Evolutionary conservation across 2,329 filamentous ascomycete species (phyloP).

Genomic region (Neofusicoccum cordaticola): DNA sequence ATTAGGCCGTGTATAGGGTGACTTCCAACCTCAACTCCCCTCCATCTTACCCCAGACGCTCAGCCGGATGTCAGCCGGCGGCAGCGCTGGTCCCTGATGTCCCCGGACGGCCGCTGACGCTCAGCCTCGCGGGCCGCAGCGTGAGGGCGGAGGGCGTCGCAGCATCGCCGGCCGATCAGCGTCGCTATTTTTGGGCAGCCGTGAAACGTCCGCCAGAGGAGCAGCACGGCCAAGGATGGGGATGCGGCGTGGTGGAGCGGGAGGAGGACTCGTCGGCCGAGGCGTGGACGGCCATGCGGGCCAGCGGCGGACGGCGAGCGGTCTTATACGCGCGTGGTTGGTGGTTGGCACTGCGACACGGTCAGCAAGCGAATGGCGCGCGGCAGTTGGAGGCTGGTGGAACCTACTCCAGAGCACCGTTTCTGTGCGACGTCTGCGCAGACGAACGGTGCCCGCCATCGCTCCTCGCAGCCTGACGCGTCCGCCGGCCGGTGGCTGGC

Average conservation of each 20-base stretch:
- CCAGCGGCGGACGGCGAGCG: neutral
- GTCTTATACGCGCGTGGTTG: neutral
- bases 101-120: neutral
- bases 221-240: neutral
- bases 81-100: neutral
- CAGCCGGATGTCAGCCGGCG: neutral
- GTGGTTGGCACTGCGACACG: neutral
- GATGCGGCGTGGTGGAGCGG: neutral
- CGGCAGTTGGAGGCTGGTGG: neutral
- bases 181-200: slow-evolving; percentile 4
- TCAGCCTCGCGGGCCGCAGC: neutral
- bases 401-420: neutral
- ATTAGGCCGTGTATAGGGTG: neutral
- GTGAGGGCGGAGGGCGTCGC: neutral
- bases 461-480: neutral
- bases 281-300: neutral
- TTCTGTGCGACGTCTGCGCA: neutral
- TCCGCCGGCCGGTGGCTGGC: neutral
- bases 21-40: neutral
- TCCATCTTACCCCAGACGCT: neutral
- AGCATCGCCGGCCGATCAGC: slow-evolving; percentile 1
- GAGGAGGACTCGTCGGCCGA: neutral
- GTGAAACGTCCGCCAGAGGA: neutral
- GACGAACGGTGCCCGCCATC: neutral
- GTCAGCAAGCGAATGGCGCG: neutral